phyloP scores from a whole-genome alignment of 331 rosid species.

The Telfairia occidentalis region DNA sequence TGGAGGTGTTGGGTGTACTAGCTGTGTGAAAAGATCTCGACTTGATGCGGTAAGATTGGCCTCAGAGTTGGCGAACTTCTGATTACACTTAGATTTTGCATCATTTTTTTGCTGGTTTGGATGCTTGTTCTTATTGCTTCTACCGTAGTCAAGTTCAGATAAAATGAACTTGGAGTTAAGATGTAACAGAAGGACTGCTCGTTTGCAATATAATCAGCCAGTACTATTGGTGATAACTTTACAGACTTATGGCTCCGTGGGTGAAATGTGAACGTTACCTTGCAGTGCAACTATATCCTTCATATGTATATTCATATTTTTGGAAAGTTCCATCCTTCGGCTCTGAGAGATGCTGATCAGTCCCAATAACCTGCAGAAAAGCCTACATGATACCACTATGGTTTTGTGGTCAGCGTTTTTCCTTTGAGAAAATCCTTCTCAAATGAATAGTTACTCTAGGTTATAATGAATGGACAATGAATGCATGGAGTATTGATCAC shows the following conservation, averaged over 20 bases:
- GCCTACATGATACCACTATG: neutral
- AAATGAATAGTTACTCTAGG: neutral
- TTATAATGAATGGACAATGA: neutral
- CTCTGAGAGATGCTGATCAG: neutral
- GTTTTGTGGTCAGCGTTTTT: neutral
- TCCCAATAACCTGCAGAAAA: neutral
- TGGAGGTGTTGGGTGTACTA: constrained; percentile 71
- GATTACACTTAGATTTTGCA: neutral
- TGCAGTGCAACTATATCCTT: neutral
- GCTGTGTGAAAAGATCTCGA: constrained; percentile 50
- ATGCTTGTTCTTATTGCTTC: neutral
- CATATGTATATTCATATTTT: no score
- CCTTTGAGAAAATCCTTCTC: neutral
- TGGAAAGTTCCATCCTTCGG: neutral
- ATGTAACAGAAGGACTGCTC: neutral
- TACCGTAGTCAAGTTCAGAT: neutral
- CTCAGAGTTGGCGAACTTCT: neutral
- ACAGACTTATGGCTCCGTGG: neutral
- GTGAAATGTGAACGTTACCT: neutral
- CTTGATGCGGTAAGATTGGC: constrained; percentile 43
- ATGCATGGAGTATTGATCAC: neutral
- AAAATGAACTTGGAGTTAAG: neutral
- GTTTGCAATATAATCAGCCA: neutral
- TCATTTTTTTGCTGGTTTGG: neutral
- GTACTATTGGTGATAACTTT: neutral